Evolutionary conservation across 2,329 filamentous ascomycete species (phyloP).

Genomic region (Myriosclerotinia scirpicola): DNA sequence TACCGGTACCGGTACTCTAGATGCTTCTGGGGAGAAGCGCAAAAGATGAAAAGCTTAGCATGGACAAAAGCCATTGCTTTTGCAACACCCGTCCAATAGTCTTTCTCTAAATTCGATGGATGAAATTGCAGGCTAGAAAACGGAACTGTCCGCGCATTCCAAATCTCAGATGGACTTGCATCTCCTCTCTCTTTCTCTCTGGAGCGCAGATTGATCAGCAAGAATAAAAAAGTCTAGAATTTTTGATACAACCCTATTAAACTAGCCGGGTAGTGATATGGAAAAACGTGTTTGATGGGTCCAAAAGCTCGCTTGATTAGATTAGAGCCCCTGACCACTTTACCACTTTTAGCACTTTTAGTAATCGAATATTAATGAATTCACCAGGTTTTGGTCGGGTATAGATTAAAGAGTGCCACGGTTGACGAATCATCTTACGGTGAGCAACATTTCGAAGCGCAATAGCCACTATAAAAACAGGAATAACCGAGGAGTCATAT

Average conservation of each 20-base stretch:
- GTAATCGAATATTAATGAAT: background rate
- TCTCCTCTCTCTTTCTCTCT: conserved; percentile 4
- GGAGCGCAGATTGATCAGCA: background rate
- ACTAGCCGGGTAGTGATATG: background rate
- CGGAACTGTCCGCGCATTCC: background rate
- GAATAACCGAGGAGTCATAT: too few species aligned
- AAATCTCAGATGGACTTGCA: background rate
- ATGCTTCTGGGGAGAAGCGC: conserved; percentile 4
- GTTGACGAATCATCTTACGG: background rate
- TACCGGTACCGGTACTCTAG: too few species aligned
- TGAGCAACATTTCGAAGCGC: too few species aligned
- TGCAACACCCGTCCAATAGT: background rate
- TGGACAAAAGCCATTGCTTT: background rate
- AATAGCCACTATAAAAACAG: too few species aligned
- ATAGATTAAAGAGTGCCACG: background rate
- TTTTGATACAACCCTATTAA: background rate
- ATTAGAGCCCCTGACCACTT: conserved; percentile 1
- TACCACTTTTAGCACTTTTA: background rate
- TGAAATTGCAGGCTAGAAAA: conserved; percentile 9
- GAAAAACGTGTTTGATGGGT: conserved; percentile 1
- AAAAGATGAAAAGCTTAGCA: conserved; percentile 1
- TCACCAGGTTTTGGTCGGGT: conserved; percentile 1
- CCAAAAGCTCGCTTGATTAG: background rate
- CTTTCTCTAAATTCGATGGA: background rate
- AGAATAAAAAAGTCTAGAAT: background rate